Evolutionary conservation across 2,329 filamentous ascomycete species (phyloP).

Genomic region (Teratosphaeria gauchensis): DNA sequence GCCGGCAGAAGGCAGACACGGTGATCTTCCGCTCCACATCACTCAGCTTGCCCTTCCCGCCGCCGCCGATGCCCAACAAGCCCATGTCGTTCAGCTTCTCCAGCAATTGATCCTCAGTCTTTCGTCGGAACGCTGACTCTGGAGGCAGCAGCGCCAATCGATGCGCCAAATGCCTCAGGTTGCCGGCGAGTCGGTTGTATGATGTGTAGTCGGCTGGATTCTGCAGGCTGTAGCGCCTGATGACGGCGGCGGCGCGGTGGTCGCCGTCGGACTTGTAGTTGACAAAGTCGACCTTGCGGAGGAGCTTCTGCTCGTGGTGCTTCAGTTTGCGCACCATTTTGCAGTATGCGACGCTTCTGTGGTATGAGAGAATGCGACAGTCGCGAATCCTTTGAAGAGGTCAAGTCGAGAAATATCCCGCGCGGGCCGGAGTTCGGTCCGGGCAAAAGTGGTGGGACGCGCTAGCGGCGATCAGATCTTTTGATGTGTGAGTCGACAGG

Average conservation of each 20-base stretch:
- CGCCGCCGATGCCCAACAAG: constrained; percentile 61
- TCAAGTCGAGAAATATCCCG: too few species aligned
- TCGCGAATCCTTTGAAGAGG: neutral
- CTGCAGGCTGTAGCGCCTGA: constrained; percentile 82
- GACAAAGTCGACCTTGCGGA: constrained; percentile 86
- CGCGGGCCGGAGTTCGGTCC: neutral
- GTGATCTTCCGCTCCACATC: constrained; percentile 78
- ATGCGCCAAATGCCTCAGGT: constrained; percentile 83
- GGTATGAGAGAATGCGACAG: neutral
- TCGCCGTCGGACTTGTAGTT: constrained; percentile 71
- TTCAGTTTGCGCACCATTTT: constrained; percentile 93
- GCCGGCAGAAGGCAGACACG: constrained; percentile 76
- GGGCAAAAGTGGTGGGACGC: neutral
- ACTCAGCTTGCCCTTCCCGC: constrained; percentile 50
- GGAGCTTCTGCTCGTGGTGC: constrained; percentile 91
- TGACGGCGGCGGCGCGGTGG: constrained; percentile 72
- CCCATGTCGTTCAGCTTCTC: constrained; percentile 93
- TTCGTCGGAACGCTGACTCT: constrained; percentile 65
- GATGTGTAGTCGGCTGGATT: constrained; percentile 73
- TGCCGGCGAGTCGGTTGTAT: constrained; percentile 42
- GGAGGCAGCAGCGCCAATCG: constrained; percentile 72
- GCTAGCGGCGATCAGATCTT: neutral
- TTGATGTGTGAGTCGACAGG: neutral
- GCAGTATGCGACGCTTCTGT: constrained; percentile 3
- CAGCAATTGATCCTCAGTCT: constrained; percentile 78